A percentile compares a stretch with the other conserved stretches of the same genome.
Evolutionary conservation across 2,329 filamentous ascomycete species (phyloP).

Genomic region (Fusarium napiforme): DNA sequence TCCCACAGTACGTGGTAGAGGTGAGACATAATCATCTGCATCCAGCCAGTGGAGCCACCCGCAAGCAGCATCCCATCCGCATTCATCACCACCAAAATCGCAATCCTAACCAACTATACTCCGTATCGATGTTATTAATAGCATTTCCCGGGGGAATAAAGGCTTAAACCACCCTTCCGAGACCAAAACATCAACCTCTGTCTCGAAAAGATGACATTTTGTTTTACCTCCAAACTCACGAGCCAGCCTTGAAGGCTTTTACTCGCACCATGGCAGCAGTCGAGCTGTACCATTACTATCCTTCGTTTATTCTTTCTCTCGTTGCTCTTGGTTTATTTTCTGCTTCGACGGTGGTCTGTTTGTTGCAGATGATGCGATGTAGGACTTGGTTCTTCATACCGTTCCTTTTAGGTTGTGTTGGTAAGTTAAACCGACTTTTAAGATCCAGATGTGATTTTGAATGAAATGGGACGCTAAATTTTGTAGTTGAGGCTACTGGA

Average conservation of each 20-base stretch:
- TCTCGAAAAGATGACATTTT: slow-evolving; percentile 19
- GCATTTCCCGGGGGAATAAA: not conserved
- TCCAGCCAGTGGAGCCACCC: slow-evolving; percentile 12
- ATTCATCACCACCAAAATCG: not conserved
- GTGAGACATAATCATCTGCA: slow-evolving; percentile 1
- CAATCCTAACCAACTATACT: no score
- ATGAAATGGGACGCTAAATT: no score
- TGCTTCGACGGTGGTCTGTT: slow-evolving; percentile 50
- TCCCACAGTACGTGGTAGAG: not conserved
- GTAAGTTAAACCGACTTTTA: slow-evolving; percentile 51
- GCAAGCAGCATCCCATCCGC: slow-evolving; percentile 21
- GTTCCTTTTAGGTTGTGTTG: slow-evolving; percentile 59
- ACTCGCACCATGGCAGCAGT: slow-evolving; percentile 2
- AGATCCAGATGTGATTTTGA: no score
- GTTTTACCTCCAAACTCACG: not conserved
- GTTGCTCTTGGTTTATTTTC: slow-evolving; percentile 54
- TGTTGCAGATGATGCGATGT: slow-evolving; percentile 52
- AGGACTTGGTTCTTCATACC: slow-evolving; percentile 63
- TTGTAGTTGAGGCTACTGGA: slow-evolving; percentile 41
- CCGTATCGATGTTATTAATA: not conserved
- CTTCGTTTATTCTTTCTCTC: slow-evolving; percentile 54
- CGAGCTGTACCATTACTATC: slow-evolving; percentile 59
- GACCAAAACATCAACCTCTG: slow-evolving; percentile 11
- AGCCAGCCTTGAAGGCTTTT: not conserved
- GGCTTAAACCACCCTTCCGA: not conserved